phyloP scores from a whole-genome alignment of 2,329 filamentous ascomycete genomes.

The Teratosphaeria gauchensis region DNA sequence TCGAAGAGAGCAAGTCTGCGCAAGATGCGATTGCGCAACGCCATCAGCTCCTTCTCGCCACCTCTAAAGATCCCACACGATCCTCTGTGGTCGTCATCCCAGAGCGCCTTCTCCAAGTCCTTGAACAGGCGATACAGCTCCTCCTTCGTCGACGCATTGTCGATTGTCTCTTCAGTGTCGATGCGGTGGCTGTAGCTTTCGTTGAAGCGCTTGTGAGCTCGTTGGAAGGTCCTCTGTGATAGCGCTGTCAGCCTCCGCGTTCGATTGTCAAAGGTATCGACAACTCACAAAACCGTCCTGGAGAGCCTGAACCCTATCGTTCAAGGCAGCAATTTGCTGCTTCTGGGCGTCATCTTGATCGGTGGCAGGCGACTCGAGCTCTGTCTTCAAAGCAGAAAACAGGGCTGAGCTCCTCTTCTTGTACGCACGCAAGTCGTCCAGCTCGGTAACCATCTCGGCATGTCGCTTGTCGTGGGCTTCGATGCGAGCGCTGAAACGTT shows the following conservation, averaged over 20 bases:
- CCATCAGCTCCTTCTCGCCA: conserved; percentile 6
- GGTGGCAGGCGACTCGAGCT: conserved; percentile 1
- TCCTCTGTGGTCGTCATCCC: neutral
- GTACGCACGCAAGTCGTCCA: conserved; percentile 1
- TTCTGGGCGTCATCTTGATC: neutral
- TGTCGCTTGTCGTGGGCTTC: neutral
- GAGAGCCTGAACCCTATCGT: neutral
- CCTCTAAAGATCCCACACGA: conserved; percentile 5
- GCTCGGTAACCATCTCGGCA: neutral
- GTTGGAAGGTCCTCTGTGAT: neutral
- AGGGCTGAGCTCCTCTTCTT: neutral
- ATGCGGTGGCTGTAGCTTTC: neutral
- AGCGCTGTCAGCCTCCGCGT: neutral
- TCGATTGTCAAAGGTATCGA: neutral
- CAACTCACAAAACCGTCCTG: neutral
- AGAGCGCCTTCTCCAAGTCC: neutral
- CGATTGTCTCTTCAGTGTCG: conserved; percentile 1
- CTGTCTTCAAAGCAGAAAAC: conserved; percentile 1
- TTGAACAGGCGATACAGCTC: conserved; percentile 3
- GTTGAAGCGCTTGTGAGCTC: neutral
- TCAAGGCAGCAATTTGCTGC: neutral
- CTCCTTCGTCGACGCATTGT: conserved; percentile 2
- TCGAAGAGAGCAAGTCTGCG: conserved; percentile 6
- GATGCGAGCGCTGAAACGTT: neutral
- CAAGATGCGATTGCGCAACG: conserved; percentile 6